Evolutionary conservation across 148 eudicot species (phyloP).

Genomic region (Fagopyrum homotropicum): DNA sequence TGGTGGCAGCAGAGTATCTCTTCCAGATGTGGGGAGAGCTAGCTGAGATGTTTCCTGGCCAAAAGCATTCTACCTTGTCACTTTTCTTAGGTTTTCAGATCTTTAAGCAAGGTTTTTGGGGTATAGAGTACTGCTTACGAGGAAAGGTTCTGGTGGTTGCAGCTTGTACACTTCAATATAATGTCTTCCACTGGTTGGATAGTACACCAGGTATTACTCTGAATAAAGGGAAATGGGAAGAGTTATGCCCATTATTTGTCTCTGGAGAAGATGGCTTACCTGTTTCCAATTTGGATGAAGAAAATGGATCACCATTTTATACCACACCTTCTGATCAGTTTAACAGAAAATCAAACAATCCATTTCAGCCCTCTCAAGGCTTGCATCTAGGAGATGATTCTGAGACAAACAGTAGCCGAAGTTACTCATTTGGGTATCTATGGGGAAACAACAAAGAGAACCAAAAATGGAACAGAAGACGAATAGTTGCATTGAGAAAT

Average conservation of each 20-base stretch:
- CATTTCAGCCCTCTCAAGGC: conserved; percentile 42
- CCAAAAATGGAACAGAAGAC: conserved; percentile 86
- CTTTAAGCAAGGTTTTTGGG: conserved; percentile 69
- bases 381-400: conserved; percentile 25
- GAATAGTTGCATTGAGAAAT: conserved; percentile 56
- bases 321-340: conserved; percentile 22
- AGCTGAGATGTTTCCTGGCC: conserved; percentile 90
- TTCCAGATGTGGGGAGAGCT: conserved; percentile 93
- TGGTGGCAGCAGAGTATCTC: conserved; percentile 67
- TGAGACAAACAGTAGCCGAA: conserved; percentile 29
- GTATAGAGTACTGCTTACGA: conserved; percentile 79
- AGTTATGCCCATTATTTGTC: conserved; percentile 85
- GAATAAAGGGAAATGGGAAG: conserved; percentile 59
- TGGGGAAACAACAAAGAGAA: conserved; percentile 86
- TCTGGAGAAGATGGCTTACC: conserved; percentile 40
- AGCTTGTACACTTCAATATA: conserved; percentile 91
- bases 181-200: conserved; percentile 92
- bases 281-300: conserved; percentile 38
- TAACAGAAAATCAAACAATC: conserved; percentile 29
- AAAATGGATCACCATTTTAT: conserved; percentile 26
- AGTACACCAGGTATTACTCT: conserved; percentile 41
- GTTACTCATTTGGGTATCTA: conserved; percentile 43
- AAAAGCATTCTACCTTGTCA: conserved; percentile 52
- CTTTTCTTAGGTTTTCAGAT: conserved; percentile 63
- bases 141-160: conserved; percentile 83